Percentiles rank a stretch among this genome's conserved stretches.
Conservation (phyloP, 139 green algal genomes). For the Chlamydomonas sp. region DNA sequence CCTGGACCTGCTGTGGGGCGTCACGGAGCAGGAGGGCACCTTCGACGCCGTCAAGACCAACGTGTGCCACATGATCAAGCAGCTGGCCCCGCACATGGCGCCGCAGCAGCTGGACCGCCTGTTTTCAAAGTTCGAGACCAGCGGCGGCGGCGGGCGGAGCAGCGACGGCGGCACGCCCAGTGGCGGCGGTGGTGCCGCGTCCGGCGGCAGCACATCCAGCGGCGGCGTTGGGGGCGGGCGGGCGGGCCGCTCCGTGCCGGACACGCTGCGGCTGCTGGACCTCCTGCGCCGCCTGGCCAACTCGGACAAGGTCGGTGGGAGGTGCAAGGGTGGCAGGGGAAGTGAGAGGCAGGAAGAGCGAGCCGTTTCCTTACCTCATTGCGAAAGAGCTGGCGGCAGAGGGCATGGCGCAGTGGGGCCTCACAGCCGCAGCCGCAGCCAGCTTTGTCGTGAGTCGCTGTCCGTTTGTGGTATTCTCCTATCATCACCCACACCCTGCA, state of each 20-base stretch:
- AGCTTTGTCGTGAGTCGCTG: too few species aligned
- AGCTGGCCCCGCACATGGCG: conserved; percentile 55
- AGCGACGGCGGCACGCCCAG: too few species aligned
- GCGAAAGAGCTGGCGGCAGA: too few species aligned
- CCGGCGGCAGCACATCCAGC: neutral
- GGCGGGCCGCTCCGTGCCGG: conserved; percentile 6
- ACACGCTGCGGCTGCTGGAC: conserved; percentile 59
- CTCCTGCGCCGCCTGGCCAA: conserved; percentile 58
- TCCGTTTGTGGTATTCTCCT: neutral
- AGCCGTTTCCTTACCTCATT: neutral
- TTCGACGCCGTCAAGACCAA: conserved; percentile 90
- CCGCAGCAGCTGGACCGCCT: too few species aligned
- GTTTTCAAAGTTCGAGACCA: neutral
- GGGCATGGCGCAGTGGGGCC: too few species aligned
- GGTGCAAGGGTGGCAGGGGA: neutral
- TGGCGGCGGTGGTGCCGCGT: too few species aligned
- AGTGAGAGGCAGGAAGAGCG: neutral
- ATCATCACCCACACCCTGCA: neutral
- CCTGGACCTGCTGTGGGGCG: conserved; percentile 85
- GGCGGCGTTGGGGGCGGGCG: neutral
- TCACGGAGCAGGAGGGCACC: conserved; percentile 84
- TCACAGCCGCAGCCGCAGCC: too few species aligned
- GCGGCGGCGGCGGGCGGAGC: neutral
- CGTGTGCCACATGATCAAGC: conserved; percentile 78
- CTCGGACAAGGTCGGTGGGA: conserved; percentile 45